These are phyloP conservation scores for Fusarium sp. DNA, from an alignment of 2,329 filamentous ascomycete genomes.

Conservation along the genomic window DNA sequence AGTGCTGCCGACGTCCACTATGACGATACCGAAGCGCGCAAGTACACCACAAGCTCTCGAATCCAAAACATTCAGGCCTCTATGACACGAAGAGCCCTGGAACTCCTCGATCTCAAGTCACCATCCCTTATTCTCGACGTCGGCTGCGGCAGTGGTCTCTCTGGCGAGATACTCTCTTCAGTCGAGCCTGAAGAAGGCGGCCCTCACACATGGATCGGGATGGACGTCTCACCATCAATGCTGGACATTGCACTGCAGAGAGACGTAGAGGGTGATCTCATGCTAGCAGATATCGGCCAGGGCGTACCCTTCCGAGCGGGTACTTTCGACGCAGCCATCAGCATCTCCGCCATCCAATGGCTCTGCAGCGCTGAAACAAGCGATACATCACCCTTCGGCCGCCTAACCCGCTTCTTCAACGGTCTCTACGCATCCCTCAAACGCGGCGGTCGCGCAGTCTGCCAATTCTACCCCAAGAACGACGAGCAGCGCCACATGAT, in stretches of 20 bases:
- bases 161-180: constrained; percentile 90
- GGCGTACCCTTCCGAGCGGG: constrained; percentile 93
- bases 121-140: constrained; percentile 94
- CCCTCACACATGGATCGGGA: constrained; percentile 94
- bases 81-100: constrained; percentile 93
- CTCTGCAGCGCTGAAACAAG: constrained; percentile 93
- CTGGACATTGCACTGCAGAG: constrained; percentile 91
- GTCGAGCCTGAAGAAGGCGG: constrained; percentile 75
- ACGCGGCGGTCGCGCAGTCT: constrained; percentile 88
- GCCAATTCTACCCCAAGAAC: constrained; percentile 98
- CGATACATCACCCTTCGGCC: constrained; percentile 81
- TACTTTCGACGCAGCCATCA: constrained; percentile 93
- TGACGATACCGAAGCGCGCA: constrained; percentile 92
- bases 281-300: constrained; percentile 94
- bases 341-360: constrained; percentile 97
- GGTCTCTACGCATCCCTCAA: constrained; percentile 86
- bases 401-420: constrained; percentile 89
- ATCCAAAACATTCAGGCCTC: constrained; percentile 94
- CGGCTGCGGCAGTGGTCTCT: constrained; percentile 95
- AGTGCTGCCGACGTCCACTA: constrained; percentile 98
- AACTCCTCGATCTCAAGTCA: constrained; percentile 81
- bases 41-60: constrained; percentile 96
- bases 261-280: constrained; percentile 91
- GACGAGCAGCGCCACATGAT: constrained; percentile 93
- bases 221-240: constrained; percentile 97